phyloP scores from a whole-genome alignment of 2,329 filamentous ascomycete genomes.

The Microdochium nivale region DNA sequence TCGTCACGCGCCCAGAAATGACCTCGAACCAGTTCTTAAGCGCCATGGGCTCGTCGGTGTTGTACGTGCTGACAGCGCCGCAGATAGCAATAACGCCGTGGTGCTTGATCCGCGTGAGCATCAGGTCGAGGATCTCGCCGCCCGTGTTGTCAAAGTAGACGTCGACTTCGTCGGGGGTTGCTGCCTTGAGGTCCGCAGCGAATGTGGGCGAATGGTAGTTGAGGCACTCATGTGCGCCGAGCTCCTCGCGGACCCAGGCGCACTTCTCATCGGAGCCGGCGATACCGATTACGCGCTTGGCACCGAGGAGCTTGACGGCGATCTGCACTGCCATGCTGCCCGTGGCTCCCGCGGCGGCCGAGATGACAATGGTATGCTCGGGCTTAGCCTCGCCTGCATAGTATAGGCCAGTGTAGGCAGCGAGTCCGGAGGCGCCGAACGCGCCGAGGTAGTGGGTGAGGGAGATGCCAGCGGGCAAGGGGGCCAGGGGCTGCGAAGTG shows the following conservation, averaged over 20 bases:
- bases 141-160: constrained; percentile 44
- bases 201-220: constrained; percentile 44
- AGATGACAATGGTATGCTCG: constrained; percentile 70
- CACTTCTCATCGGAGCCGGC: constrained; percentile 61
- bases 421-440: constrained; percentile 60
- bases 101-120: constrained; percentile 30
- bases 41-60: constrained; percentile 18
- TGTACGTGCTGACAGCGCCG: constrained; percentile 33
- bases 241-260: constrained; percentile 32
- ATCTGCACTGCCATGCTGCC: constrained; percentile 72
- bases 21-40: constrained; percentile 34
- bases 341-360: constrained; percentile 69
- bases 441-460: constrained; percentile 53
- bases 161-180: constrained; percentile 39
- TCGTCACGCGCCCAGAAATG: constrained; percentile 27
- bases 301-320: constrained; percentile 58
- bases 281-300: constrained; percentile 49
- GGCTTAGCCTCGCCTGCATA: constrained; percentile 58
- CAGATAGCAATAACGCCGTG: constrained; percentile 31
- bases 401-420: constrained; percentile 67
- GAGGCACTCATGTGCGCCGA: constrained; percentile 44
- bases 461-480: constrained; percentile 31
- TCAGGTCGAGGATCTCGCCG: constrained; percentile 35
- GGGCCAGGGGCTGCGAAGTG: constrained; percentile 34
- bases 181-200: constrained; percentile 32